Base-by-base conservation (phyloP, 2,329 filamentous ascomycete genomes). In the Penicillium sp. region DNA sequence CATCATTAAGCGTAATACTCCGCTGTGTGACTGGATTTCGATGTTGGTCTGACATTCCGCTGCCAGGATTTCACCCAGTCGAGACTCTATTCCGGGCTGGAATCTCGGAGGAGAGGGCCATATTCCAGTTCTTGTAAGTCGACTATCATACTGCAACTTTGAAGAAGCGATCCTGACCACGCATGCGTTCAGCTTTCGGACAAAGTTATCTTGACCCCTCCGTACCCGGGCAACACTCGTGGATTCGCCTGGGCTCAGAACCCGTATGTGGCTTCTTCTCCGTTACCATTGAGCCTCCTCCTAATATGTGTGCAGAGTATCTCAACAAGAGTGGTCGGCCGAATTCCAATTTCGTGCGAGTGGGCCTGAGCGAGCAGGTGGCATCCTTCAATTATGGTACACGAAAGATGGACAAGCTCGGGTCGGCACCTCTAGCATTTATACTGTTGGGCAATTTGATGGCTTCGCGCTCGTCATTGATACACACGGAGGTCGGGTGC, bases 371-470 rank as follows among this genome's bases (percentile, higher is more conserved):
- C 78, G 88, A 58, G 89, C 84, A 43, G 83, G 85, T 49, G 93
- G 93, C 42, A 96, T 94, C 71, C 75, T 98, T 58, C 91, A 97
- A 70, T 78, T 98, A 61, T 98, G 93, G 93, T 88, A 94, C 63
- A 84, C 81, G 45, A 83, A 82, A 59, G 79, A 87, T 51, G 86
- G 86, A 29, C 73, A 80, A 57, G 71, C 77, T 51, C 74, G 76
- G 28, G 75, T 95, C 47, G 84, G 83, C 47, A 79, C 83, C 25
- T 79, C 81, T 55, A 94, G 88, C 69, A 82, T 95, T 58, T 95
- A 96, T 72, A 93, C 86, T 0, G 85, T 85, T 8, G 82, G 82
- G 46, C 82, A 81, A 58, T 98, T 95, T 61, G 91, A 97, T 60
- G 93, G 93, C n/a, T 74, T 98, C 57, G 90, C 82, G 32, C 73